phyloP scores from a whole-genome alignment of 2,329 filamentous ascomycete genomes.

The Penicillium sp. region DNA sequence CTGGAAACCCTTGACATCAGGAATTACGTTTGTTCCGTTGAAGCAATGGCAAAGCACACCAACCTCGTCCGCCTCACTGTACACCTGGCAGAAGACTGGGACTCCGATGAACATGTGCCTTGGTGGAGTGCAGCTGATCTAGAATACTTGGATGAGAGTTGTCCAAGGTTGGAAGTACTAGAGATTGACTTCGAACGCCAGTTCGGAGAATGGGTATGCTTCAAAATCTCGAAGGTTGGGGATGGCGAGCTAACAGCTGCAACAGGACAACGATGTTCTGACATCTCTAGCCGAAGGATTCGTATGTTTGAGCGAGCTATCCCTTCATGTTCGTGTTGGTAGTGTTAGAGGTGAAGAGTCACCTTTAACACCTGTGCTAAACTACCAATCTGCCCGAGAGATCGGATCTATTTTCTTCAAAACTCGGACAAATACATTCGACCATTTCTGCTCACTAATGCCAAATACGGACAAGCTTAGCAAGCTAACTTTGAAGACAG shows the following conservation, averaged over 20 bases:
- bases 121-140: background rate
- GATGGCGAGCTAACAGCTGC: background rate
- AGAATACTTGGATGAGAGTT: background rate
- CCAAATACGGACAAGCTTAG: background rate
- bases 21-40: conserved; percentile 1
- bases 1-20: background rate
- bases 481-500: background rate
- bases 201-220: background rate
- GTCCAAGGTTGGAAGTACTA: background rate
- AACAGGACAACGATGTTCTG: background rate
- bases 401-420: background rate
- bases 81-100: background rate
- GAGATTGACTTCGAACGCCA: conserved; percentile 1
- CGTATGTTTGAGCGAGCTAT: background rate
- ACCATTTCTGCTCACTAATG: background rate
- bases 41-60: background rate
- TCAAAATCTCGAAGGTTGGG: background rate
- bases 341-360: background rate
- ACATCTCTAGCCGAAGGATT: background rate
- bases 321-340: background rate
- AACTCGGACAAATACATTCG: background rate
- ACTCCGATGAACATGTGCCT: background rate
- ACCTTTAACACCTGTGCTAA: background rate
- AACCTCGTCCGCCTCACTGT: background rate
- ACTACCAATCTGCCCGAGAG: background rate